A percentile compares a stretch with the other conserved stretches of the same genome.
Evolutionary conservation across 139 green algal species (phyloP).

Genomic region (Chlamydomonas asymmetrica): DNA sequence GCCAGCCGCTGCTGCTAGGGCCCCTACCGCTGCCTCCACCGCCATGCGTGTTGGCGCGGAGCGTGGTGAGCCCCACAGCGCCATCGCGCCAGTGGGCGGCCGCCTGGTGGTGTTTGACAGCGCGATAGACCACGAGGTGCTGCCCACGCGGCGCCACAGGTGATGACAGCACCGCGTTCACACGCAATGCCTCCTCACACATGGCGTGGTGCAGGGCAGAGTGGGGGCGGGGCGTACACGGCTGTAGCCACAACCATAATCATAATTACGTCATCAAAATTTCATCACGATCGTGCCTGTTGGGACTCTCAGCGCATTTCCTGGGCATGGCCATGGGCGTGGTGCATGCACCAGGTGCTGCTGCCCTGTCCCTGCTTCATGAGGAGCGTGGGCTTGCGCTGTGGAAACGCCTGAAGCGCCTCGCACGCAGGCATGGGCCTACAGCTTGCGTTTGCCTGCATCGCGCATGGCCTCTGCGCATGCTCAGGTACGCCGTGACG

Average conservation of each 20-base stretch:
- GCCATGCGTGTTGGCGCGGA: not conserved
- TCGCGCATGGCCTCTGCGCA: not conserved
- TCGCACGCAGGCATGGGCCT: not conserved
- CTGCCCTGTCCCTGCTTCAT: too few species aligned
- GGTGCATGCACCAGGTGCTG: too few species aligned
- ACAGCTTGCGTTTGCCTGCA: not conserved
- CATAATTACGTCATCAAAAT: too few species aligned
- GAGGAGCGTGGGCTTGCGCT: too few species aligned
- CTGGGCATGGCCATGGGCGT: too few species aligned
- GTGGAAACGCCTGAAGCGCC: not conserved
- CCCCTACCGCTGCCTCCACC: not conserved
- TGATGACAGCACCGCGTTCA: not conserved
- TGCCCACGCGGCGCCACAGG: constrained; percentile 50
- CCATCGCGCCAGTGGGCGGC: constrained; percentile 56
- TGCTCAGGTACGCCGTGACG: constrained; percentile 56
- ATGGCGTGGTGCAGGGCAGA: too few species aligned
- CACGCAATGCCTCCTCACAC: not conserved
- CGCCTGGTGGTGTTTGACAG: constrained; percentile 72
- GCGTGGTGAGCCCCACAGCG: constrained; percentile 26
- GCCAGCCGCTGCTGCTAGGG: not conserved
- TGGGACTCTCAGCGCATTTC: too few species aligned
- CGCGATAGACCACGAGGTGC: constrained; percentile 68
- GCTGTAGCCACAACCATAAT: too few species aligned
- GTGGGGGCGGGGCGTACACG: too few species aligned
- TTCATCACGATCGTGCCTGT: too few species aligned